phyloP scores from a whole-genome alignment of 1,284 basidiomycete genomes.

The Cryptococcus deneoformans region DNA sequence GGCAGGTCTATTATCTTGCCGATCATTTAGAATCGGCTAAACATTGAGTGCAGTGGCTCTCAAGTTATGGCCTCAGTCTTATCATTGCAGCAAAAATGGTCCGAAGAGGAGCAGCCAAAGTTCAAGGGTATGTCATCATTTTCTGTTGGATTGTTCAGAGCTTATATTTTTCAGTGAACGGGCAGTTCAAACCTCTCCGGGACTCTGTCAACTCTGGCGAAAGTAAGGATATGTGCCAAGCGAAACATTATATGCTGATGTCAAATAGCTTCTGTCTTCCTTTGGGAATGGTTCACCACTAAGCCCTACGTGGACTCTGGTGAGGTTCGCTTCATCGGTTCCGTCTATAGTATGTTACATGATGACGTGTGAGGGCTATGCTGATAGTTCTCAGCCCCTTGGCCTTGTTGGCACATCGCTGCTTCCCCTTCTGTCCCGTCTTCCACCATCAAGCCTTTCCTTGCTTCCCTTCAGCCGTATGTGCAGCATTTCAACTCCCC shows the following conservation, averaged over 20 bases:
- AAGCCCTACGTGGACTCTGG: constrained; percentile 85
- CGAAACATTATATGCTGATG: background rate
- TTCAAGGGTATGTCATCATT: constrained; percentile 62
- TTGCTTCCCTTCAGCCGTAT: constrained; percentile 62
- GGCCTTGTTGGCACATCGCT: constrained; percentile 95
- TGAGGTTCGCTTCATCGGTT: constrained; percentile 67
- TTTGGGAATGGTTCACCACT: constrained; percentile 98
- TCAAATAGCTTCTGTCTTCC: constrained; percentile 36
- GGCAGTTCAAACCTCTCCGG: constrained; percentile 84
- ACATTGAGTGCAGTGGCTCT: background rate
- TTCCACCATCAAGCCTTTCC: constrained; percentile 58
- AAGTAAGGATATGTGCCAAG: constrained; percentile 29
- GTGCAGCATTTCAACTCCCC: constrained; percentile 67
- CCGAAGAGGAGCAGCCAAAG: constrained; percentile 53
- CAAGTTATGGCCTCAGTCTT: constrained; percentile 94
- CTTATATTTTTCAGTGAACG: constrained; percentile 62
- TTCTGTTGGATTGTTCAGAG: background rate
- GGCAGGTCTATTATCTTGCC: constrained; percentile 50
- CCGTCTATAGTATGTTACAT: constrained; percentile 41
- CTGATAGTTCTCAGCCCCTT: constrained; percentile 65
- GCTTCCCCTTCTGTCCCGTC: constrained; percentile 64
- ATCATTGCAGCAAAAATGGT: constrained; percentile 81
- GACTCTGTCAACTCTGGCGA: constrained; percentile 81
- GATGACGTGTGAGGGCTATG: background rate
- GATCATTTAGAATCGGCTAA: background rate